Percentiles rank a stretch among this genome's conserved stretches.
These are phyloP conservation scores for Phytophthora macrochlamydospora DNA, from an alignment of 352 stramenopile species.

Conservation along the genomic window DNA sequence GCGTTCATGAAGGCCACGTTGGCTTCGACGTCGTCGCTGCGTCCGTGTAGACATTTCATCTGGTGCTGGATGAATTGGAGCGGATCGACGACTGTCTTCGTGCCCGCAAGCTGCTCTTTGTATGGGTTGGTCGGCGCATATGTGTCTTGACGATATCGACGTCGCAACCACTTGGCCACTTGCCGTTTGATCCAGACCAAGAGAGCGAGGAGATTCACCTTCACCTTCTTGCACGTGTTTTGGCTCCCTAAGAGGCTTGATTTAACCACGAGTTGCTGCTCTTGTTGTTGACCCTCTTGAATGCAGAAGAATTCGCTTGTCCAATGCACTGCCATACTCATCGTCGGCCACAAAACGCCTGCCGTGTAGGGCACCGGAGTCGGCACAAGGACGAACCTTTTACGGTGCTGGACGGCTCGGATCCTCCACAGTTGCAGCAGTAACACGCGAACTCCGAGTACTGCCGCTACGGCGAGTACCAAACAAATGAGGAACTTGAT, in stretches of 20 bases:
- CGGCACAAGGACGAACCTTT: slow-evolving; percentile 3
- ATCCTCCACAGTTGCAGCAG: background rate
- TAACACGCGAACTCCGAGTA: background rate
- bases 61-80: slow-evolving; percentile 29
- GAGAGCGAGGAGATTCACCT: background rate
- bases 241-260: background rate
- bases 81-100: slow-evolving; percentile 2
- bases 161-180: background rate
- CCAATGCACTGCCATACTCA: slow-evolving; percentile 22
- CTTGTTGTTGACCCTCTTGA: background rate
- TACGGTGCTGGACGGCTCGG: background rate
- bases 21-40: slow-evolving; percentile 24
- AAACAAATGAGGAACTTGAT: slow-evolving; percentile 32
- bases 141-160: background rate
- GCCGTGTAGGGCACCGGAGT: slow-evolving; percentile 20
- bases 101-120: no score
- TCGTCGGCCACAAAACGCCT: slow-evolving; percentile 13
- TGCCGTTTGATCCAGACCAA: background rate
- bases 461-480: background rate
- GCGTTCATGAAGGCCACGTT: slow-evolving; percentile 49
- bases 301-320: slow-evolving; percentile 23
- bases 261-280: background rate
- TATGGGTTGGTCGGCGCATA: background rate
- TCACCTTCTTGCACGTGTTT: background rate
- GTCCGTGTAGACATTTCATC: slow-evolving; percentile 30